Evolutionary conservation across 371 early-diverging fungal genomes (phyloP), one percentile per base, ranked within the genome.

Genomic region (Caulochytrium protostelioides): DNA sequence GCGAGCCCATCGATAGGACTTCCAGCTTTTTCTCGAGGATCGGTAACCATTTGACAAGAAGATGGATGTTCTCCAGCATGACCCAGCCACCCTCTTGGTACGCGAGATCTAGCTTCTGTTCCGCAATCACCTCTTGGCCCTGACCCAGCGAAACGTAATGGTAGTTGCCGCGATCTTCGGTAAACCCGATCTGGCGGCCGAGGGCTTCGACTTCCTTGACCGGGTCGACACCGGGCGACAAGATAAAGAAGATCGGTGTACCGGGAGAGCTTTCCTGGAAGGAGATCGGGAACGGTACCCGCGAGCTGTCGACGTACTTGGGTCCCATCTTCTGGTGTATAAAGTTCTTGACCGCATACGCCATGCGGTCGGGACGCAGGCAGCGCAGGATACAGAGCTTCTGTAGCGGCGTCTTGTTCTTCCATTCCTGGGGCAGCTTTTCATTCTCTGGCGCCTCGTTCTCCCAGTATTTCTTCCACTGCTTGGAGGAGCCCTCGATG

Each of bases 401-500:
- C 39, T 67, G 56, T 20, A 70, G 37, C 7, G 68, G 52, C 10
- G 49, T 58, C 51, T 67, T 70, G 50, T 63, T 68, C 50, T 70
- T 70, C 70, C 70, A 70, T 37, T 70, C 70, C 37, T 65, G 65
- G 3, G 70, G 70, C 24, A 70, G 49, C 45, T 70, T 70, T 41
- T 70, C 70, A 34, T 52, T 68, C 38, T 70, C 70, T 3, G 70
- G 70, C 25, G 49, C 52, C 39, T 70, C 70, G 34, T 56, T 46
- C 41, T 70, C 70, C 43, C 66, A 70, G 41, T 65, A 70, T 47
- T 70, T 70, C 34, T 63, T 62, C 70, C 70, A 70, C 35, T 65
- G 67, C 42, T 70, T 70, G 8, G 63, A 43, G 2, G 59, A 54
- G 6, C 65, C 64, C 41, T 70, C 70, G 31, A 70, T 67, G 35